Base-by-base conservation (phyloP, 2,329 filamentous ascomycete species). In the Sphaerulina musiva region DNA sequence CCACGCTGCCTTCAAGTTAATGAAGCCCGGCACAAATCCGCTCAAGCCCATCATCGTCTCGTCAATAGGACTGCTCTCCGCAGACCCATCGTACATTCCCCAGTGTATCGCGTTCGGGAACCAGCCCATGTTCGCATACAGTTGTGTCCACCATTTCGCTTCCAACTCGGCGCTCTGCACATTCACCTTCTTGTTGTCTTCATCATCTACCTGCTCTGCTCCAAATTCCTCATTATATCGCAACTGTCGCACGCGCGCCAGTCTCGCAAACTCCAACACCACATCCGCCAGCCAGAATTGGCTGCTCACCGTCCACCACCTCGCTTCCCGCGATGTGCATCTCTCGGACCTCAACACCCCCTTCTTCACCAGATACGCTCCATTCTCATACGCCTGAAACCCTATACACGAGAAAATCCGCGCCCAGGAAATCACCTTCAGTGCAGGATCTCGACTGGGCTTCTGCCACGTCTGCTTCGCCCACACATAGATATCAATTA, bases 321-420 rank as follows among this genome's bases (percentile, higher is more conserved):
- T 76, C 29, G 70, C 78, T 68, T 87, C 79, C 46, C 78, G 79
- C 32, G 53, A 63, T 38, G 44, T 46, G 46, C 62, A 64, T 12
- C 47, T 40, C 49, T 69, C 67, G 0, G 72, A 71, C 7, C 57
- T 61, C 31, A 95, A 68, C 3, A 95, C 80, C 17, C 85, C 84
- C 69, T 90, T 90, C 56, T 77, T 76, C 2, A 83, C 78, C 38
- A 97, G 78, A 74, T 86, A 95, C 12, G 86, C 86, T 39, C 80
- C 78, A 72, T 95, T 96, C 76, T 98, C 93, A 40, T 92, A 77
- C 1, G 81, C 73, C 72, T 96, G 90, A 74, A 87, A 95, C 8
- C 75, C 68, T 8, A 86, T 72, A 69, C 87, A 86, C 9, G 82
- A 77, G 9, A 78, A 59, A 17, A 95, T 80, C 69, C 93, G 87